A percentile compares a stretch with the other conserved stretches of the same genome.
phyloP scores from a whole-genome alignment of 2,329 filamentous ascomycete species.

The Aspergillus sp. region DNA sequence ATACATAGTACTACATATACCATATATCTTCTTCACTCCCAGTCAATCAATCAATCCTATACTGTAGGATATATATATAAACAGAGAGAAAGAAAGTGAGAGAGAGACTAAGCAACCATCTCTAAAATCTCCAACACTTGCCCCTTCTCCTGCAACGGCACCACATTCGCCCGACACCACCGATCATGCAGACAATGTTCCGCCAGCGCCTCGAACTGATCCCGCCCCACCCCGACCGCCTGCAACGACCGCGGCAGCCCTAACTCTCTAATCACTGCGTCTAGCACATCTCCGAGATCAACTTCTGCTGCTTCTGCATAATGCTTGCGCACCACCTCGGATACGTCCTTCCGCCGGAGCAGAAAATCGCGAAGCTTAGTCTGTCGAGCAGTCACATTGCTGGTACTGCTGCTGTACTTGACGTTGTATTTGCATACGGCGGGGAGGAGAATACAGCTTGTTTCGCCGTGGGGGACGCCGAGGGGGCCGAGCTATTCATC shows the following conservation, averaged over 20 bases:
- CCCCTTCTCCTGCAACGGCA: conserved; percentile 49
- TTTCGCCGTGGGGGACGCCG: conserved; percentile 63
- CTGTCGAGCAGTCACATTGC: conserved; percentile 35
- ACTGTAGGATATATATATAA: no score
- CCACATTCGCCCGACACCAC: conserved; percentile 55
- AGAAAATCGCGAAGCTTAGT: conserved; percentile 43
- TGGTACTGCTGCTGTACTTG: conserved; percentile 35
- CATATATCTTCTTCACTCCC: background rate
- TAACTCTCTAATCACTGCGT: conserved; percentile 53
- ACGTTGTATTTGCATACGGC: conserved; percentile 60
- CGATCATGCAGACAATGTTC: conserved; percentile 53
- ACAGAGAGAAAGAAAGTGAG: background rate
- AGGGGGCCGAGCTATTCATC: conserved; percentile 49
- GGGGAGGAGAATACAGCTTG: conserved; percentile 58
- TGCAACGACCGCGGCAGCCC: conserved; percentile 57
- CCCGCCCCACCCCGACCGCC: conserved; percentile 53
- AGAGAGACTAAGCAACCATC: conserved; percentile 31
- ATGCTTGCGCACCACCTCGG: conserved; percentile 34
- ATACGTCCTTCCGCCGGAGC: conserved; percentile 40
- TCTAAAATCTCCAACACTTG: conserved; percentile 57
- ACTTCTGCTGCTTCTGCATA: conserved; percentile 28
- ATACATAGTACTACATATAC: conserved; percentile 1
- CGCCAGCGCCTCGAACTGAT: conserved; percentile 53
- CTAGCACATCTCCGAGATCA: conserved; percentile 56
- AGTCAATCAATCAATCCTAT: background rate